Conservation (phyloP, 352 stramenopile species). For the Phytophthora boehmeriae region DNA sequence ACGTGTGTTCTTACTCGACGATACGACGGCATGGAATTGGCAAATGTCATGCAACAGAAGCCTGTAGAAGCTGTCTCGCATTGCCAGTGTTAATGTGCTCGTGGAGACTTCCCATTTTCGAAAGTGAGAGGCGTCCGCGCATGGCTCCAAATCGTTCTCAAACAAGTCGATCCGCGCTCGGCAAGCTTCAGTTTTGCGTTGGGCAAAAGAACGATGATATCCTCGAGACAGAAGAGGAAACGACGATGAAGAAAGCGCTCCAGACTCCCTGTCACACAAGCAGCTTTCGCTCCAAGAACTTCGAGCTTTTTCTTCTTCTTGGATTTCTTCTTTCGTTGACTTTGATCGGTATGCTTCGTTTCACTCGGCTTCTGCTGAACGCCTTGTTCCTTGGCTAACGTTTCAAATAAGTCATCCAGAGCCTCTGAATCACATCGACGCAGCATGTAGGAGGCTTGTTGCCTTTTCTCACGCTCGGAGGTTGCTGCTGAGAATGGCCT, state of each 20-base stretch:
- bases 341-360: conserved; percentile 2
- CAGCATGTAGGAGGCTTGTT: conserved; percentile 40
- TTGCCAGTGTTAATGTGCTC: conserved; percentile 66
- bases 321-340: conserved; percentile 25
- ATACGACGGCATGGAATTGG: conserved; percentile 70
- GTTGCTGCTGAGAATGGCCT: conserved; percentile 35
- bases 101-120: conserved; percentile 76
- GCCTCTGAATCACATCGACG: conserved; percentile 61
- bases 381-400: conserved; percentile 42
- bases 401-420: conserved; percentile 63
- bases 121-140: conserved; percentile 41
- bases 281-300: conserved; percentile 16
- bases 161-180: conserved; percentile 49
- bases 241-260: conserved; percentile 71
- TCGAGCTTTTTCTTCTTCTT: conserved; percentile 40
- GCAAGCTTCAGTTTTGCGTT: conserved; percentile 70
- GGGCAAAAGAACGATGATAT: conserved; percentile 79
- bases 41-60: conserved; percentile 77
- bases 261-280: conserved; percentile 43
- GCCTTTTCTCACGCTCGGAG: conserved; percentile 17
- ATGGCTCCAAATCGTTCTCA: conserved; percentile 63
- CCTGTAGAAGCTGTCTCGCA: conserved; percentile 76
- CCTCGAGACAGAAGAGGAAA: conserved; percentile 82
- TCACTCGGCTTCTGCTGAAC: conserved; percentile 17
- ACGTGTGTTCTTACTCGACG: conserved; percentile 66